Evolutionary conservation across 805 yeast species (phyloP), one percentile per base, ranked within the genome.

Genomic region (Yueomyces sp.): DNA sequence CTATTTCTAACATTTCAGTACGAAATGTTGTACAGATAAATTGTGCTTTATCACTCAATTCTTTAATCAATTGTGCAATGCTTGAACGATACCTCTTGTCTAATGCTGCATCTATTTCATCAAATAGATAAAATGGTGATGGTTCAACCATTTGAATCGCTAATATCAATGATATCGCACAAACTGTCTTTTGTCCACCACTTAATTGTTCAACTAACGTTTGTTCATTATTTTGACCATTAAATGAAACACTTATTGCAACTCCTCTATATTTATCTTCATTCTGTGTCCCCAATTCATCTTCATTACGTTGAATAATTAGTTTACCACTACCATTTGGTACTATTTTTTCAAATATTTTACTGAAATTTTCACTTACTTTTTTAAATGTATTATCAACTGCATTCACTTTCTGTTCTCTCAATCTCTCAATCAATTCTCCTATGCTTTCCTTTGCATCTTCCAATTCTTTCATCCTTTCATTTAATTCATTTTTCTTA

Each of bases 111-210:
- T 92, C 98, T 46, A 92, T 82, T 66, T 92, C 98, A 63, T 92
- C 98, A 62, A 92, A 90, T 40, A 92, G 64, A 58, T 92, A 92
- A 60, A 92, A 92, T 41, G 97, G 96, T 6, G 96, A 96, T 8
- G 97, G 97, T 52, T 92, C 97, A 50, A 94, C 85, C 56, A 75
- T 78, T 65, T 92, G 98, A 47, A 90, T 85, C 3, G 98, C 96
- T 45, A 92, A 70, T 50, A 92, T 88, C 42, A 92, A 72, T 0
- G 97, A 88, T 52, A 92, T 78, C 1, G 98, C 97, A 68, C 97
- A 88, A n/a, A 92, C 67, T 0, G 96, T 84, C 59, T 90, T 90
- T 57, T 92, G 98, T 8, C 98, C 98, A 37, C 98, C 98, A 1
- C 96, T 85, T 19, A 92, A 68, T 58, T 88, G 96, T 58, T 86